Conservation (phyloP, 208 protist genomes). For the Entamoeba nuttalli region DNA sequence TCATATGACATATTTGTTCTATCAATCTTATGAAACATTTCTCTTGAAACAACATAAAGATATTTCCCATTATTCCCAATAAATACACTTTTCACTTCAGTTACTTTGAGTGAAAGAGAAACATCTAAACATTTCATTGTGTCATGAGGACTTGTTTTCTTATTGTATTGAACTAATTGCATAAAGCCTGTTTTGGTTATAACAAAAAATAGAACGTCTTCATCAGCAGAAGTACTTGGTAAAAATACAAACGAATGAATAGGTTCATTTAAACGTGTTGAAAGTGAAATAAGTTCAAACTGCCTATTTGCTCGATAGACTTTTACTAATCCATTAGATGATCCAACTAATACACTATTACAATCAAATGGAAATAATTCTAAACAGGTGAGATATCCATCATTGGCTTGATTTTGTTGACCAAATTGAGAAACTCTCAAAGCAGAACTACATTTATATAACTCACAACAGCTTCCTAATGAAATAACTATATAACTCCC, state of each 20-base stretch:
- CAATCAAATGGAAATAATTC: neutral
- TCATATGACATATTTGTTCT: neutral
- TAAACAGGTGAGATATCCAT: neutral
- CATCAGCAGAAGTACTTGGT: neutral
- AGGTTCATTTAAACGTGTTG: neutral
- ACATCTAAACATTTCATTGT: neutral
- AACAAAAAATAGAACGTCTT: neutral
- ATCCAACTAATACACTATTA: neutral
- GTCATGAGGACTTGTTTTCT: neutral
- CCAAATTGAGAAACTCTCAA: neutral
- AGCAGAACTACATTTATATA: neutral
- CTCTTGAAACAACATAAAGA: neutral
- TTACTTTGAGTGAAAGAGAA: neutral
- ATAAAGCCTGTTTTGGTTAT: neutral
- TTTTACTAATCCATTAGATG: neutral
- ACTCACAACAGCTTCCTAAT: neutral
- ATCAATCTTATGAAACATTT: neutral
- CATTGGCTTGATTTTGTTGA: neutral
- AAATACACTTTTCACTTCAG: neutral
- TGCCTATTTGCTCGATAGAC: neutral
- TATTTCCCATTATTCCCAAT: neutral
- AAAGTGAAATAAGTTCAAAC: neutral
- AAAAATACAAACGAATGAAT: neutral
- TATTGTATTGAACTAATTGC: neutral
- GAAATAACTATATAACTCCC: too few species aligned